Evolutionary conservation across 352 stramenopile genomes (phyloP).

Genomic region (Phytophthora europaea): DNA sequence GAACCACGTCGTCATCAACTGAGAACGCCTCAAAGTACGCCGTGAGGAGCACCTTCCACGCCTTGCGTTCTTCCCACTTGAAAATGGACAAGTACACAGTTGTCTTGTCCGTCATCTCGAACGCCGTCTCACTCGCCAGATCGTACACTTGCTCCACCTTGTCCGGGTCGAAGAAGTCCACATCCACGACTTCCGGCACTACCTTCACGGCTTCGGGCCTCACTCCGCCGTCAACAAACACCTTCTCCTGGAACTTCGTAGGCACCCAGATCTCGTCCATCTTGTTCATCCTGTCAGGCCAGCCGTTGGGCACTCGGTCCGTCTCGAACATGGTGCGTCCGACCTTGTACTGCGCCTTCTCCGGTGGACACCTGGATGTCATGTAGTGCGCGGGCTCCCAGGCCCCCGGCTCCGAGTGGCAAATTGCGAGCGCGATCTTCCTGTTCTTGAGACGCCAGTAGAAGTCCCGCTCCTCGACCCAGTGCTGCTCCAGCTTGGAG

Average conservation of each 20-base stretch:
- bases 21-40: slow-evolving; percentile 88
- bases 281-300: slow-evolving; percentile 86
- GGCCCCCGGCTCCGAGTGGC: slow-evolving; percentile 94
- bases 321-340: slow-evolving; percentile 97
- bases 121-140: slow-evolving; percentile 45
- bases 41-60: slow-evolving; percentile 88
- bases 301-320: slow-evolving; percentile 92
- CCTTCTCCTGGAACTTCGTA: slow-evolving; percentile 83
- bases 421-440: slow-evolving; percentile 79
- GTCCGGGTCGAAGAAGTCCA: slow-evolving; percentile 88
- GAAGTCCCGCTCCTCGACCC: slow-evolving; percentile 81
- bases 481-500: slow-evolving; percentile 64
- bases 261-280: slow-evolving; percentile 97
- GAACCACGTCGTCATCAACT: slow-evolving; percentile 64
- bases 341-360: slow-evolving; percentile 65
- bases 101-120: slow-evolving; percentile 51
- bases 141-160: slow-evolving; percentile 60
- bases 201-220: slow-evolving; percentile 67
- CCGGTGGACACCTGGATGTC: slow-evolving; percentile 74
- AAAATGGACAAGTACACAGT: slow-evolving; percentile 94
- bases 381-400: slow-evolving; percentile 88
- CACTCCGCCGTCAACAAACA: slow-evolving; percentile 78
- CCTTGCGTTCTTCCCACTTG: slow-evolving; percentile 96
- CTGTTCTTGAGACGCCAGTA: slow-evolving; percentile 57
- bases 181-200: slow-evolving; percentile 90